Percentiles rank a stretch among this genome's conserved stretches.
These are phyloP conservation scores for Yamadazyma paraphyllophila DNA, from an alignment of 805 yeast genomes.

Conservation along the genomic window DNA sequence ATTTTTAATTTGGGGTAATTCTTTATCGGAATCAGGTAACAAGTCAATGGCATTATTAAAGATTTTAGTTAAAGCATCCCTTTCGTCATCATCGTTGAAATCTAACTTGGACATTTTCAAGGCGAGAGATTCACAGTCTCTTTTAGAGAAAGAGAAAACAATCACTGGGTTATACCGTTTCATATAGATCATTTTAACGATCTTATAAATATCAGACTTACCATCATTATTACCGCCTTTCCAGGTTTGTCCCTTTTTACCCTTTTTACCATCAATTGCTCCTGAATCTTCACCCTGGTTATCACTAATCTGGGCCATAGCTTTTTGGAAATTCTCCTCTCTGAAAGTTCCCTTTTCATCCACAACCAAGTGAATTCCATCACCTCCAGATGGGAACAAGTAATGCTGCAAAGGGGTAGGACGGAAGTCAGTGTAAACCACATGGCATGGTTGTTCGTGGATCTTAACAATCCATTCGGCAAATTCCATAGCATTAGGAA, in stretches of 20 bases:
- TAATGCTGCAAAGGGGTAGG: slow-evolving; percentile 99
- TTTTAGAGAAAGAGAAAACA: slow-evolving; percentile 95
- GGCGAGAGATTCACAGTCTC: slow-evolving; percentile 95
- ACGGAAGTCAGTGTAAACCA: slow-evolving; percentile 96
- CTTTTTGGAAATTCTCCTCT: slow-evolving; percentile 97
- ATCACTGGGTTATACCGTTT: slow-evolving; percentile 96
- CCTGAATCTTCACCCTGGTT: slow-evolving; percentile 82
- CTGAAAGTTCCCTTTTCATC: slow-evolving; percentile 95
- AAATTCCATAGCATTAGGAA: slow-evolving; percentile 90
- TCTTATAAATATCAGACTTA: slow-evolving; percentile 87
- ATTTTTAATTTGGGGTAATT: slow-evolving; percentile 90
- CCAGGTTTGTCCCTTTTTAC: slow-evolving; percentile 75
- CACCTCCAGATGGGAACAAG: slow-evolving; percentile 97
- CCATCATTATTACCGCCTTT: slow-evolving; percentile 83
- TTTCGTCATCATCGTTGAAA: slow-evolving; percentile 91
- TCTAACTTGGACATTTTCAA: slow-evolving; percentile 93
- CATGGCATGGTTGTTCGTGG: slow-evolving; percentile 96
- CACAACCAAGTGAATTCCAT: slow-evolving; percentile 94
- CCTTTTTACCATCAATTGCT: slow-evolving; percentile 54
- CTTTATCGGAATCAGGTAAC: slow-evolving; percentile 86
- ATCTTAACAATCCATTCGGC: slow-evolving; percentile 98
- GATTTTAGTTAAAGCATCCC: slow-evolving; percentile 85
- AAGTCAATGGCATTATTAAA: slow-evolving; percentile 86
- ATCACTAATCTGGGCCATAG: slow-evolving; percentile 90
- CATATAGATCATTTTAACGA: slow-evolving; percentile 96